Evolutionary conservation across 495 filamentous ascomycete species (phyloP), one percentile per base, ranked within the genome.

Genomic region (Trypethelium eluteriae): DNA sequence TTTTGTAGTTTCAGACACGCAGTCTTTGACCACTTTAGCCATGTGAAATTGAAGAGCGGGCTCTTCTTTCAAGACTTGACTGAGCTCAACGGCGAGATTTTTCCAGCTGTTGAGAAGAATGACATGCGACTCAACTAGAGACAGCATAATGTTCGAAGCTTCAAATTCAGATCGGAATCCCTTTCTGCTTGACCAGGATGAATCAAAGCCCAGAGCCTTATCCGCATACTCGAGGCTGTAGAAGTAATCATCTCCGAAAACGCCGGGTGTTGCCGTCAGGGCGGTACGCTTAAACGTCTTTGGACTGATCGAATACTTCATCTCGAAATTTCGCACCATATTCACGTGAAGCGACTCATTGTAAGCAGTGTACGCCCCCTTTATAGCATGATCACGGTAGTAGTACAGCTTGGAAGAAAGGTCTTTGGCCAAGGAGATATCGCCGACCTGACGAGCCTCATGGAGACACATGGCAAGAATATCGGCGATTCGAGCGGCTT

Each of bases 391-490:
- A 47, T 88, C 81, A 25, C 88, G 77, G 71, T 89, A 89, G 78
- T 91, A 96, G 62, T 84, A 83, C 4, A 98, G 78, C 67, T 89
- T 84, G 11, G 86, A 84, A 46, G 91, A 81, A 0, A 98, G 73
- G 2, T 85, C 83, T 53, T 84, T 86, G 18, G 89, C 80, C 66
- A 92, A 86, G 1, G 81, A 77, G 9, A 80, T 79, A 71, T 87
- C 83, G n/a, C 85, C 84, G 62, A 85, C 81, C 73, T 95, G 89
- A 44, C 90, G 88, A 25, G 86, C 80, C 61, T 89, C 85, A 75
- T 96, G 93, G 25, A 96, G 76, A 75, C 93, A 91, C 80, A 98
- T 91, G n/a, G 93, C 88, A 53, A 96, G 85, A 61, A 96, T 87
- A 70, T 96, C 90, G 18, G 90, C 89, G 66, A 94, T 85, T 67